Evolutionary conservation across 306 rosid species (phyloP).

Genomic region (Fragaria nilgerrensis): DNA sequence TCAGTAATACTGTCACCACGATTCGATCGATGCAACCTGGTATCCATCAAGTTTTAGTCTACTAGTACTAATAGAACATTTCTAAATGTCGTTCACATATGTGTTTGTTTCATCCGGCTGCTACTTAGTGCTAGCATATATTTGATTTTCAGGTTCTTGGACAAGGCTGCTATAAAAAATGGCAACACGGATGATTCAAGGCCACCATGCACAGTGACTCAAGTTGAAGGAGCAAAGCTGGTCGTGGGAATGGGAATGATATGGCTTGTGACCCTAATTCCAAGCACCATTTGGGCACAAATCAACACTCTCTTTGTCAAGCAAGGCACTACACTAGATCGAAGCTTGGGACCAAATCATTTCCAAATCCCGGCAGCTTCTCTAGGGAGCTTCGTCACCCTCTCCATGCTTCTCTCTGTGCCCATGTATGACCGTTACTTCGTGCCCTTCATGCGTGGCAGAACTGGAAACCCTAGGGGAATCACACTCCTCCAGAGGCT

Average conservation of each 20-base stretch:
- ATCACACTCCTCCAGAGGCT: slow-evolving; percentile 57
- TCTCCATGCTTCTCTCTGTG: slow-evolving; percentile 51
- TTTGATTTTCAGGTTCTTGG: slow-evolving; percentile 50
- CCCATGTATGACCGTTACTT: slow-evolving; percentile 61
- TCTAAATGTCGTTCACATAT: too few species aligned
- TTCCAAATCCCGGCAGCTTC: slow-evolving; percentile 59
- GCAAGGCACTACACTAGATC: slow-evolving; percentile 59
- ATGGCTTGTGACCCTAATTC: slow-evolving; percentile 68
- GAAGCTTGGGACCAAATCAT: slow-evolving; percentile 23
- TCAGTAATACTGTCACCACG: too few species aligned
- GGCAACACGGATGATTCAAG: slow-evolving; percentile 20
- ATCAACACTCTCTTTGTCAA: slow-evolving; percentile 65
- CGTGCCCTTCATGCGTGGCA: slow-evolving; percentile 48
- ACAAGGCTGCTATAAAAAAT: slow-evolving; percentile 64
- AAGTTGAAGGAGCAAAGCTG: slow-evolving; percentile 63
- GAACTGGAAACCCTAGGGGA: slow-evolving; percentile 49
- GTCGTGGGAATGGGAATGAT: slow-evolving; percentile 55
- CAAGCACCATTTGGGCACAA: slow-evolving; percentile 74
- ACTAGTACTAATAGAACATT: too few species aligned
- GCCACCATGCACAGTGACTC: slow-evolving; percentile 59
- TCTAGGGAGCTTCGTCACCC: slow-evolving; percentile 52
- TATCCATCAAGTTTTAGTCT: too few species aligned
- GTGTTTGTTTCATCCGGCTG: too few species aligned
- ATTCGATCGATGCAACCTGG: too few species aligned
- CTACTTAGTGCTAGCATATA: neutral